Evolutionary conservation across 2,329 filamentous ascomycete genomes (phyloP).

Genomic region (Ophiostoma sp.): DNA sequence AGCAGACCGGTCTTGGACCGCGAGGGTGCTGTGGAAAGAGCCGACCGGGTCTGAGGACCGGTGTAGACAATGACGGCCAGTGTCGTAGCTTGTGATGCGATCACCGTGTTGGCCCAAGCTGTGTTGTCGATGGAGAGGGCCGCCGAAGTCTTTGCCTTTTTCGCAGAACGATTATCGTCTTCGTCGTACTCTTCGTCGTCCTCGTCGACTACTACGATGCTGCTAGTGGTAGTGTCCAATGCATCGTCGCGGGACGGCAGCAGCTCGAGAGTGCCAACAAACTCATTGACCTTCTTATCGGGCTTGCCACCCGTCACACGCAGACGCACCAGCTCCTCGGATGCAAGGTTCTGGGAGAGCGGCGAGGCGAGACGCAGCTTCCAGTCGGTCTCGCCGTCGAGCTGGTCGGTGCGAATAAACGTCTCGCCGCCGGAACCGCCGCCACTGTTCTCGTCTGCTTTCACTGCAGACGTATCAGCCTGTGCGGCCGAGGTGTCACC

Average conservation of each 20-base stretch:
- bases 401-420: constrained; percentile 93
- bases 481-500: neutral
- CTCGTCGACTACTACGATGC: neutral
- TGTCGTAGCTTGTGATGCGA: constrained; percentile 85
- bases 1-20: constrained; percentile 90
- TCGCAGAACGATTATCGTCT: constrained; percentile 24
- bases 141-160: constrained; percentile 35
- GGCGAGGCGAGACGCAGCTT: constrained; percentile 85
- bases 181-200: constrained; percentile 1
- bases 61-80: constrained; percentile 91
- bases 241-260: constrained; percentile 49
- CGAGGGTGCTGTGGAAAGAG: constrained; percentile 84
- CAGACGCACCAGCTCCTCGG: constrained; percentile 64
- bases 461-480: constrained; percentile 17
- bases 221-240: constrained; percentile 30
- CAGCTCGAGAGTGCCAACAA: constrained; percentile 81
- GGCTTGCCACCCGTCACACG: constrained; percentile 80
- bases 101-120: constrained; percentile 96
- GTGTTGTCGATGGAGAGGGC: constrained; percentile 93
- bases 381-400: constrained; percentile 98
- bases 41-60: constrained; percentile 86
- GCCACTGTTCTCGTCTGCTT: constrained; percentile 11
- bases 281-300: constrained; percentile 90
- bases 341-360: constrained; percentile 70
- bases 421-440: constrained; percentile 65